Evolutionary conservation across 176 grass and related monocot genomes (phyloP), one percentile per base, ranked within the genome.

Genomic region (Leersia perrieri): DNA sequence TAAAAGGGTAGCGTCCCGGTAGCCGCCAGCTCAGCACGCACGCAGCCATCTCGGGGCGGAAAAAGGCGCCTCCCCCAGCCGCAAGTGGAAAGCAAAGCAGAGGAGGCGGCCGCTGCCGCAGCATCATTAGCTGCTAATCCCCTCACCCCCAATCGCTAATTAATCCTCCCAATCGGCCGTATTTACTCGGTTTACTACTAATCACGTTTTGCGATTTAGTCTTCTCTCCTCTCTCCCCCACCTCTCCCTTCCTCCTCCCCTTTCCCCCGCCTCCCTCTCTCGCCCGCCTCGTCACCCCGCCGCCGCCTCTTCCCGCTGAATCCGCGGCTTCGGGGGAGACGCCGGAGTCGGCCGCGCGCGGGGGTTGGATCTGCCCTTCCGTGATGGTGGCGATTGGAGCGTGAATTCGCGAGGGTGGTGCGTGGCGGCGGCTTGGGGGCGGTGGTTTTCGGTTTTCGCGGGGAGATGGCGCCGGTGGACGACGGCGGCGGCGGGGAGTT

Each of bases 181-280:
- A 85, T 85, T 89, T 89, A 73, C 78, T 85, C 55, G 55, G 72
- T 65, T 85, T 77, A 53, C 1, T 81, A 80, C 78, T 85, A 85
- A 89, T 89, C 83, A 72, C 88, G 88, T 73, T 85, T 89, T 76
- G 58, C 66, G 82, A 89, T 89, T 77, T 89, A 77, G 82, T 85
- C 87, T 81, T 77, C 87, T 76, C 32, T 26, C 20, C 22, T 51
- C 44, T 16, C 7, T 1, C 33, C 0, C 7, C 29, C 14, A 15
- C 31, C 3, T 3, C 26, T 0, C 26, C 11, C 7, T 41, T 0
- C 25, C 60, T 16, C 12, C 12, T 25, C 31, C n/a, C 7, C 38
- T 32, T 36, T 44, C 63, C 74, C 41, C 47, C 63, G 45, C 34
- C 51, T 18, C 69, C 30, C 82, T 74, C 44, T 75, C 69, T 45